Evolutionary conservation across 805 yeast species (phyloP).

Genomic region (Sugiyamaella mastotermitis): DNA sequence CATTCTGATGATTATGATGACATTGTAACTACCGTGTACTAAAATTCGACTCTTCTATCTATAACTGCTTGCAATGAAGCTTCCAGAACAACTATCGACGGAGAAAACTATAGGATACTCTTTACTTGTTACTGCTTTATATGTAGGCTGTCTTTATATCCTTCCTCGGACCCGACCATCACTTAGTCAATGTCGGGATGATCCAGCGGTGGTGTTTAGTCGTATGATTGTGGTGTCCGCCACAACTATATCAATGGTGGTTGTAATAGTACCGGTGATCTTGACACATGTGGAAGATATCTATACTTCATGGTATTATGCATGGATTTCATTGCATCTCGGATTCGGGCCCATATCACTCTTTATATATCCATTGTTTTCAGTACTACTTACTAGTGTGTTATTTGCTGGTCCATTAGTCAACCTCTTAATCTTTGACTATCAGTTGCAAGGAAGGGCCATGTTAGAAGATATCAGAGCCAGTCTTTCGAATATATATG

Average conservation of each 20-base stretch:
- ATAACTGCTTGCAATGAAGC: too few relatives aligned
- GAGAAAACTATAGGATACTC: constrained; percentile 7
- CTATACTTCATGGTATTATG: constrained; percentile 11
- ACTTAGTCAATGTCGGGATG: constrained; percentile 16
- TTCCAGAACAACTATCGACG: neutral
- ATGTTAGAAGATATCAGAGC: constrained; percentile 19
- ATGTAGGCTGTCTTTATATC: constrained; percentile 22
- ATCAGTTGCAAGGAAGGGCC: constrained; percentile 14
- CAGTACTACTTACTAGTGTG: constrained; percentile 31
- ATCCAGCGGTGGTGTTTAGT: constrained; percentile 17
- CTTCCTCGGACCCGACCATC: constrained; percentile 20
- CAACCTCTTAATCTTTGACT: constrained; percentile 28
- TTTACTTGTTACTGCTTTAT: constrained; percentile 16
- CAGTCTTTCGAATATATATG: constrained; percentile 31
- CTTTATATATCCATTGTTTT: constrained; percentile 18
- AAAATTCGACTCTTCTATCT: too few relatives aligned
- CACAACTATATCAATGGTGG: constrained; percentile 29
- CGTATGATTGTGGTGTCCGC: constrained; percentile 29
- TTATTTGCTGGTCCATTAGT: constrained; percentile 47
- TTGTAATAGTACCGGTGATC: constrained; percentile 20
- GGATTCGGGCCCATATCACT: constrained; percentile 1
- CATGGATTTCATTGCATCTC: constrained; percentile 12
- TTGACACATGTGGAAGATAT: constrained; percentile 5
- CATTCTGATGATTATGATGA: too few relatives aligned
- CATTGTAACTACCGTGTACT: too few relatives aligned